These are phyloP conservation scores for Aphanocladium album DNA, from an alignment of 2,329 filamentous ascomycete genomes.

Conservation along the genomic window DNA sequence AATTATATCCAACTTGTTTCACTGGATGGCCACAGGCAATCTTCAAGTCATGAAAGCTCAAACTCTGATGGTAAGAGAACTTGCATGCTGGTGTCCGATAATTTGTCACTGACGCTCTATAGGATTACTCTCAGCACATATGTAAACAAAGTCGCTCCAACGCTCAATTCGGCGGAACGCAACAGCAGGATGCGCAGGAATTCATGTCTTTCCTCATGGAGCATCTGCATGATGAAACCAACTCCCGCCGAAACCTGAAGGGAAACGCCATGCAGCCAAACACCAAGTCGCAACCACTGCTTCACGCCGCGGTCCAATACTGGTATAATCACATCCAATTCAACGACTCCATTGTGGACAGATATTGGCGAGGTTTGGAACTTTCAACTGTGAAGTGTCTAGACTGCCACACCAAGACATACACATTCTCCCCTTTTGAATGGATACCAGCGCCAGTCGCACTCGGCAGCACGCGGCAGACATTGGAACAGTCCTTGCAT, in stretches of 20 bases:
- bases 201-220: constrained; percentile 80
- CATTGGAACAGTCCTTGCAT: constrained; percentile 59
- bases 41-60: constrained; percentile 47
- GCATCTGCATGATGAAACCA: constrained; percentile 81
- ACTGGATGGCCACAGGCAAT: constrained; percentile 50
- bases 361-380: constrained; percentile 74
- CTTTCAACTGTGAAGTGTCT: constrained; percentile 67
- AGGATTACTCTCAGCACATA: constrained; percentile 51
- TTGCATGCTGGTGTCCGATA: constrained; percentile 5
- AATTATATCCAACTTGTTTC: constrained; percentile 54
- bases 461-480: constrained; percentile 24
- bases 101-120: constrained; percentile 18
- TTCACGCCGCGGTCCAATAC: constrained; percentile 63
- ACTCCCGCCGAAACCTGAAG: constrained; percentile 46
- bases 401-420: constrained; percentile 44
- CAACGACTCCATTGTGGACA: constrained; percentile 71
- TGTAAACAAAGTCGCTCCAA: constrained; percentile 26
- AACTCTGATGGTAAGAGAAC: constrained; percentile 50
- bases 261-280: constrained; percentile 27
- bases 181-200: constrained; percentile 89
- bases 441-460: constrained; percentile 46
- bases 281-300: constrained; percentile 27
- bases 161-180: constrained; percentile 59
- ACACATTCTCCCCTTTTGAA: constrained; percentile 44
- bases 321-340: constrained; percentile 67